Evolutionary conservation across 305 asterid genomes (phyloP), one percentile per base, ranked within the genome.

Genomic region (Fraxinus greggii): DNA sequence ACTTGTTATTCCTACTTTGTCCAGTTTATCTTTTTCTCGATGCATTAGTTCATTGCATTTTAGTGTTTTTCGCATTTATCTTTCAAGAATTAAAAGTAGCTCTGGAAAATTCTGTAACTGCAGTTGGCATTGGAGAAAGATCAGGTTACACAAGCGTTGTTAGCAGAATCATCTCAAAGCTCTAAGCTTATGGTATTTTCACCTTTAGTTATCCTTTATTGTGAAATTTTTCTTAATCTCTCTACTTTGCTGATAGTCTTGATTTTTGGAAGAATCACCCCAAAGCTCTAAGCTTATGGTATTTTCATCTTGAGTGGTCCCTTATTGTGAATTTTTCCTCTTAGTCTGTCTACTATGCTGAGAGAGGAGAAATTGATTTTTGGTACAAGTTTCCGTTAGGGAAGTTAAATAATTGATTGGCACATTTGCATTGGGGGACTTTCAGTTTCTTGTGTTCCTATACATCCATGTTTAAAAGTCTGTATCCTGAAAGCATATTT

Each of bases 41-140:
- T 63, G 51, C 77, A 38, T 74, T 59, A 4, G 35, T 56, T 56
- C 26, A 19, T 56, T 72, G 67, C 65, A 17, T 78, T 23, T 72
- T 54, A 24, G 23, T 61, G 67, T 13, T 78, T 77, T 33, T 54
- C 51, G 65, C 81, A 86, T 76, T 81, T 80, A 59, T 78, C 51
- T 29, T 73, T 80, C 33, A 45, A 80, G 81, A 77, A 77, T 76
- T 79, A 79, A 56, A 63, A 61, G 24, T 65, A 82, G 80, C 35
- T 56, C 65, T 85, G 12, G 42, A 56, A 17, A 51, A 78, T 78
- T 63, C 78, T 75, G 79, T 75, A 70, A 42, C 82, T 89, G 89
- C 97, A 97, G 99, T 88, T 95, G 86, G 81, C 97, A 3, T 79
- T 92, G 92, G 98, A 97, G 90, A 97, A 93, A 89, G 95, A 92